Evolutionary conservation across 2,329 filamentous ascomycete genomes (phyloP).

Genomic region (Pseudocercospora macadamiae): DNA sequence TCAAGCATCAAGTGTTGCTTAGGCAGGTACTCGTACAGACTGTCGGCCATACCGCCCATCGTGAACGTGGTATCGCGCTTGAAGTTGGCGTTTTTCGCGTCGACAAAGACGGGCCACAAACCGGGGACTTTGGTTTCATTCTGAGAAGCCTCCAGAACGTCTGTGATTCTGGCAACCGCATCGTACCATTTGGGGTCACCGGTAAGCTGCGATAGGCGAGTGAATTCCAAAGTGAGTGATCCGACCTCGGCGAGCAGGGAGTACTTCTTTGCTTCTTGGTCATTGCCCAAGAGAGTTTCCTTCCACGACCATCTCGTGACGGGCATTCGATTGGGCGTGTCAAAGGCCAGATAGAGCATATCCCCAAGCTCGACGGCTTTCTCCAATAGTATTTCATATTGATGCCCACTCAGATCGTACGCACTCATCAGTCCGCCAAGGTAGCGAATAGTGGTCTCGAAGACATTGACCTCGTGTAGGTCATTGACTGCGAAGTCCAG

Average conservation of each 20-base stretch:
- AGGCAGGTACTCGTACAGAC: constrained; percentile 40
- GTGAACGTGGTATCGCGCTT: constrained; percentile 37
- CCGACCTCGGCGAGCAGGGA: constrained; percentile 58
- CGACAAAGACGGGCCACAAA: constrained; percentile 63
- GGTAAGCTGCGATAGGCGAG: constrained; percentile 65
- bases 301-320: constrained; percentile 62
- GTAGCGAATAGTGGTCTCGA: constrained; percentile 73
- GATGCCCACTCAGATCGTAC: constrained; percentile 64
- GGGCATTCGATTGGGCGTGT: constrained; percentile 71
- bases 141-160: constrained; percentile 59
- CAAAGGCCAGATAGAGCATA: constrained; percentile 67
- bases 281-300: constrained; percentile 32
- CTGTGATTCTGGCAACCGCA: constrained; percentile 60
- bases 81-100: constrained; percentile 44
- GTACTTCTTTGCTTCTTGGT: constrained; percentile 38
- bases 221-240: constrained; percentile 65
- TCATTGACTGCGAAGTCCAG: constrained; percentile 65
- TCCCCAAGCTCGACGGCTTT: constrained; percentile 68
- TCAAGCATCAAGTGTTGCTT: constrained; percentile 35
- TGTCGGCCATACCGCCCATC: constrained; percentile 41
- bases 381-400: constrained; percentile 53
- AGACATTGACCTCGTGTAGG: constrained; percentile 61
- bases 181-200: constrained; percentile 65
- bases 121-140: constrained; percentile 61
- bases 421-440: constrained; percentile 70